A percentile compares a stretch with the other conserved stretches of the same genome.
These are phyloP conservation scores for Apocynum venetum DNA, from an alignment of 257 asterid species.

Conservation along the genomic window DNA sequence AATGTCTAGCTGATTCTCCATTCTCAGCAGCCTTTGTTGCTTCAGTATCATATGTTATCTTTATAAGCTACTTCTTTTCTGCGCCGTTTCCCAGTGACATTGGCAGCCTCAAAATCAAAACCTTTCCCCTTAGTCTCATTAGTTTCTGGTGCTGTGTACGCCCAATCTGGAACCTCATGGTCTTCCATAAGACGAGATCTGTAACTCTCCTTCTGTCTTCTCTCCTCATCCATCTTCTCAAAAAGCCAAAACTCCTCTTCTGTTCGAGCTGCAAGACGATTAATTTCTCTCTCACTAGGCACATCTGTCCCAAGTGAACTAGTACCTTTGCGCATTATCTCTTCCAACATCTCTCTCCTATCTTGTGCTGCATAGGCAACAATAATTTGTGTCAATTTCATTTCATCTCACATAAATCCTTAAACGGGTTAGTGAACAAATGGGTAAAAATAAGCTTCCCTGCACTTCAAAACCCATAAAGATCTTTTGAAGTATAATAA, in stretches of 20 bases:
- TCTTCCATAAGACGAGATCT: constrained; percentile 92
- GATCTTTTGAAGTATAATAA: not conserved
- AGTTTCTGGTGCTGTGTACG: constrained; percentile 47
- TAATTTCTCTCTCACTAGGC: constrained; percentile 96
- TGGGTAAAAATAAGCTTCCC: not conserved
- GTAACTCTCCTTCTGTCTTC: constrained; percentile 80
- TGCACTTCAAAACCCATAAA: not conserved
- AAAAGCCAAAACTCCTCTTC: constrained; percentile 93
- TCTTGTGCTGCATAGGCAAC: constrained; percentile 75
- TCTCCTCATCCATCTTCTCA: constrained; percentile 96
- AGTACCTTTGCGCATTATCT: constrained; percentile 90
- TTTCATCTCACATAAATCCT: constrained; percentile 6
- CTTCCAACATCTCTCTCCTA: constrained; percentile 87
- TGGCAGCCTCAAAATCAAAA: constrained; percentile 41
- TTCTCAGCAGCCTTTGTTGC: constrained; percentile 73
- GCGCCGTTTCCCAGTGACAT: constrained; percentile 75
- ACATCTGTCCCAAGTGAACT: constrained; percentile 89
- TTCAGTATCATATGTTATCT: constrained; percentile 60
- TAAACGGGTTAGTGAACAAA: not conserved
- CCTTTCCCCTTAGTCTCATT: constrained; percentile 54
- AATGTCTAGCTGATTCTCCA: constrained; percentile 41
- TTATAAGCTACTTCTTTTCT: constrained; percentile 77
- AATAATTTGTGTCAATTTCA: constrained; percentile 7
- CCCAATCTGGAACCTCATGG: constrained; percentile 99
- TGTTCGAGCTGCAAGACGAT: constrained; percentile 92